phyloP scores from a whole-genome alignment of 75 land plant species.

The Cupressus sempervirens region DNA sequence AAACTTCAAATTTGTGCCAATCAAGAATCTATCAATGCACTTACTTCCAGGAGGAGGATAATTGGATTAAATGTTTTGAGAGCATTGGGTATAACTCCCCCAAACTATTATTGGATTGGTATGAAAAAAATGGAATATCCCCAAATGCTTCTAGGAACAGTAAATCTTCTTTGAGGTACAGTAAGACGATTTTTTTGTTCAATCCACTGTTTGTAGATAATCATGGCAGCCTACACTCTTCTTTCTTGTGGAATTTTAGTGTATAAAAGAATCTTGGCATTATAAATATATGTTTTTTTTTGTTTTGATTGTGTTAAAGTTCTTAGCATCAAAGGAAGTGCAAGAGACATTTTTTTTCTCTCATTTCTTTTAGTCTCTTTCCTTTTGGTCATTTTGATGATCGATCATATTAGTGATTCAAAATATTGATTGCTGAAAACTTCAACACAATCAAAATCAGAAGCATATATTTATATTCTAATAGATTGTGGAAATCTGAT shows the following conservation, averaged over 20 bases:
- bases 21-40: not conserved
- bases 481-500: not conserved
- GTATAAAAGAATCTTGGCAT: too few species aligned
- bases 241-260: not conserved
- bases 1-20: not conserved
- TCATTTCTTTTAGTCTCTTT: too few species aligned
- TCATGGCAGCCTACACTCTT: not conserved
- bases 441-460: too few species aligned
- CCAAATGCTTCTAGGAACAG: not conserved
- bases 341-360: too few species aligned
- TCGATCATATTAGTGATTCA: too few species aligned
- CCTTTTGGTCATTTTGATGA: too few species aligned
- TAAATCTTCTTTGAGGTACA: too few species aligned
- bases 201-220: not conserved
- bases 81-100: not conserved
- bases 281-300: too few species aligned
- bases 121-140: not conserved
- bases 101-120: not conserved
- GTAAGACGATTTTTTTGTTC: not conserved
- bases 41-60: not conserved
- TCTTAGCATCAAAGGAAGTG: too few species aligned
- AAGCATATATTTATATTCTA: too few species aligned
- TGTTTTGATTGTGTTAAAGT: too few species aligned
- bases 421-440: too few species aligned
- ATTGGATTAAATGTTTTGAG: not conserved